A percentile compares a stretch with the other conserved stretches of the same genome.
phyloP scores from a whole-genome alignment of 1,284 basidiomycete species.

The Ceratobasidium sp. region DNA sequence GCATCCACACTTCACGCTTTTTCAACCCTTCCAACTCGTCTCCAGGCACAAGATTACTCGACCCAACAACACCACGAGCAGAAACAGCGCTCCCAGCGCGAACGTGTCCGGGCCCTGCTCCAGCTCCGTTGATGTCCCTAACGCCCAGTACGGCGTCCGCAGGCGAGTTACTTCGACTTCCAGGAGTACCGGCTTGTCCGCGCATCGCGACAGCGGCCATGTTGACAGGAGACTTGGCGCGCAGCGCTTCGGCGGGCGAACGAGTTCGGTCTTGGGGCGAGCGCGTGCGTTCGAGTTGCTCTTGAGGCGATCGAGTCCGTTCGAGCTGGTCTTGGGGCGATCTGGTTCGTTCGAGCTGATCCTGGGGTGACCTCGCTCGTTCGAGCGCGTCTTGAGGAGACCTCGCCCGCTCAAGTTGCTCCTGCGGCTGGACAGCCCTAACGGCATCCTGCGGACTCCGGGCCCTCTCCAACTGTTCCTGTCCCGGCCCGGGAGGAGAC shows the following conservation, averaged over 20 bases:
- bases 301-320: neutral
- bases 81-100: slow-evolving; percentile 34
- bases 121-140: neutral
- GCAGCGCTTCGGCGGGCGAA: slow-evolving; percentile 17
- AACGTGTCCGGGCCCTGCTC: too few species aligned
- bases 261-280: slow-evolving; percentile 26
- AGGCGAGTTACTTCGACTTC: slow-evolving; percentile 36
- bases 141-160: neutral
- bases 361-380: neutral
- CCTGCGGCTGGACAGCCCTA: neutral
- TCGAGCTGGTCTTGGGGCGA: neutral
- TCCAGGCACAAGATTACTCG: neutral
- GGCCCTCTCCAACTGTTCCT: neutral
- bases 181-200: neutral
- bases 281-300: slow-evolving; percentile 7
- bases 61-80: neutral
- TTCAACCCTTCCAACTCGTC: slow-evolving; percentile 81
- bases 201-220: slow-evolving; percentile 39
- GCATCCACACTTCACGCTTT: slow-evolving; percentile 89
- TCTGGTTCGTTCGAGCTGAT: neutral
- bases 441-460: neutral
- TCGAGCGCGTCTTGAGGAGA: neutral
- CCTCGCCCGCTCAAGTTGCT: neutral
- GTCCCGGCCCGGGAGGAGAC: neutral
- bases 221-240: slow-evolving; percentile 20